Base-by-base conservation (phyloP, 148 eudicot genomes). In the Rhododendron ovatum region DNA sequence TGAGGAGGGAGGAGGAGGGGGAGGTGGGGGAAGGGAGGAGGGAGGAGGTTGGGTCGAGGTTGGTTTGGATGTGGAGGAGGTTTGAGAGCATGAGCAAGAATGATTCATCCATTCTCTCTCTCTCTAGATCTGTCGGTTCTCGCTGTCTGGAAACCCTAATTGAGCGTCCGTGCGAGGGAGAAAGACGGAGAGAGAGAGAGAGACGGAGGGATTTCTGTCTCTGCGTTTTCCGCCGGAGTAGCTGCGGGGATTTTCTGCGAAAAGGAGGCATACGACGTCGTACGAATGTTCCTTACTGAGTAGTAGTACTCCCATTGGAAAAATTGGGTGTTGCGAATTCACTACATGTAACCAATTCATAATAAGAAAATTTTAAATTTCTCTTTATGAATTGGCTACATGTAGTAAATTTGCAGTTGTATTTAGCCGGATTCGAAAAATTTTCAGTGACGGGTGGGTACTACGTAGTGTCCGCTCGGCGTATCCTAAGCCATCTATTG, bases 11-110 rank as follows among this genome's bases (percentile, higher is more conserved):
- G 33, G 73, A 65, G 18, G 76, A 30, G 20, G 76, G 15, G 20
- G 76, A 4, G 75, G 75, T 11, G 76, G 76, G 4, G 39, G 87
- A 83, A 88, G 90, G 84, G 91, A 82, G 80, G 88, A 91, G 93
- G 39, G 98, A 91, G 80, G 95, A 88, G 85, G 95, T 91, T 26
- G 98, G 98, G 86, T 95, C 98, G 5, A 95, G 94, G 91, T 94
- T 89, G 90, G 89, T 94, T 75, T 94, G 98, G 55, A 96, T 92
- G 91, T 96, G 98, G 84, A 96, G 95, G 50, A 96, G 94, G 84
- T 94, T 93, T 7, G 99, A 90, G 0, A 96, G 92, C 95, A 95
- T 95, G 11, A 95, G 81, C 67, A 96, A 82, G 85, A 96, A 94
- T 0, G 95, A 90, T 67, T 93, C 91, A 88, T 96, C 98, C 98